Conservation (phyloP, 305 asterid species). For the Fraxinus sp. region DNA sequence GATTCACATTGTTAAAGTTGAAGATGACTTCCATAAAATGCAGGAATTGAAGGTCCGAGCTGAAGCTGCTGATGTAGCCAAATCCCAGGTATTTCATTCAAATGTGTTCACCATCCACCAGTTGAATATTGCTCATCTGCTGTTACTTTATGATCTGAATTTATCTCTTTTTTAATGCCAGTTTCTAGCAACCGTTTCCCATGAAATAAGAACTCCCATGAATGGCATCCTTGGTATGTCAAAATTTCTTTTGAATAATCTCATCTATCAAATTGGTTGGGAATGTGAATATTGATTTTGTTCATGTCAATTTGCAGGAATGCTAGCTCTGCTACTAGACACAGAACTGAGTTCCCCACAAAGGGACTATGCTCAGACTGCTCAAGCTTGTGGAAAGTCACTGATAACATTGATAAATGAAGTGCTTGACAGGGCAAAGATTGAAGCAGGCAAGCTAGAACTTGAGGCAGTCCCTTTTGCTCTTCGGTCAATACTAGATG, state of each 20-base stretch:
- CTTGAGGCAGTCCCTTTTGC: constrained; percentile 90
- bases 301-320: constrained; percentile 50
- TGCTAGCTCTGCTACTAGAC: constrained; percentile 79
- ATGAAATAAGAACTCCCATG: constrained; percentile 97
- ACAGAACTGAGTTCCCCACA: constrained; percentile 82
- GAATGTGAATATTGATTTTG: neutral
- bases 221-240: constrained; percentile 80
- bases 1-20: constrained; percentile 71
- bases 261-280: neutral
- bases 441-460: constrained; percentile 84
- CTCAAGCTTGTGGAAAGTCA: constrained; percentile 90
- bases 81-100: constrained; percentile 67
- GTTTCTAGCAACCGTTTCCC: constrained; percentile 96
- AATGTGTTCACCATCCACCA: constrained; percentile 12
- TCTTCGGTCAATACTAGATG: constrained; percentile 73
- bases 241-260: neutral
- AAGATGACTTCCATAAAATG: constrained; percentile 78
- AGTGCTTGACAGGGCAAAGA: constrained; percentile 91
- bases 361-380: constrained; percentile 89
- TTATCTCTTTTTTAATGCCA: constrained; percentile 34
- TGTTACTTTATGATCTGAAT: constrained; percentile 18
- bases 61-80: constrained; percentile 91
- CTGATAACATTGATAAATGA: constrained; percentile 83
- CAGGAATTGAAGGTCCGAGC: constrained; percentile 73
- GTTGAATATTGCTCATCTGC: constrained; percentile 1